phyloP scores from a whole-genome alignment of 306 rosid genomes.

The Quillaja saponaria region DNA sequence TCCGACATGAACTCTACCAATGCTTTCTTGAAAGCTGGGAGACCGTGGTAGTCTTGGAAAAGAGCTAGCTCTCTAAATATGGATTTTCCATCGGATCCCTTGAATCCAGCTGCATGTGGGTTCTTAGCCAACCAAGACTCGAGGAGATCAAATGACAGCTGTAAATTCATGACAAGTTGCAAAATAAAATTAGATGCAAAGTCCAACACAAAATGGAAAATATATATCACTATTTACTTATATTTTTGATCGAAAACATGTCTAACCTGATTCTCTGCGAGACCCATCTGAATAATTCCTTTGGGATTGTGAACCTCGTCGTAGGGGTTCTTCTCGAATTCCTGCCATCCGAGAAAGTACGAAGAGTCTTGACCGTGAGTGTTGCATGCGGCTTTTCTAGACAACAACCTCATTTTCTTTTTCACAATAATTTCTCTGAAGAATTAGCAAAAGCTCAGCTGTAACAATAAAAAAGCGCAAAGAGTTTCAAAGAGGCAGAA shows the following conservation, averaged over 20 bases:
- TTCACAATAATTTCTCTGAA: background rate
- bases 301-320: conserved; percentile 63
- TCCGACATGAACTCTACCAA: conserved; percentile 80
- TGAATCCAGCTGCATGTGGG: conserved; percentile 73
- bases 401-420: conserved; percentile 55
- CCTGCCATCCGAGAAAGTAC: conserved; percentile 93
- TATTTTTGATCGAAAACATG: too few species aligned
- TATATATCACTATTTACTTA: too few species aligned
- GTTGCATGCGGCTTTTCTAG: conserved; percentile 80
- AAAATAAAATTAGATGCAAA: too few species aligned
- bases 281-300: conserved; percentile 98
- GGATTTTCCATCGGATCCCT: conserved; percentile 64
- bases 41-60: conserved; percentile 93
- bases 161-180: conserved; percentile 12
- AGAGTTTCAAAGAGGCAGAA: background rate
- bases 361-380: conserved; percentile 97
- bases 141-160: conserved; percentile 82
- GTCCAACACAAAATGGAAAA: too few species aligned
- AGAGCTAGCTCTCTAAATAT: conserved; percentile 89
- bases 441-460: too few species aligned
- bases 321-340: conserved; percentile 82
- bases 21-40: conserved; percentile 80
- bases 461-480: background rate
- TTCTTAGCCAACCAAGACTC: conserved; percentile 80
- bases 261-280: conserved; percentile 88